Base-by-base conservation (phyloP, 2,329 filamentous ascomycete genomes). In the Xylaria sp. region DNA sequence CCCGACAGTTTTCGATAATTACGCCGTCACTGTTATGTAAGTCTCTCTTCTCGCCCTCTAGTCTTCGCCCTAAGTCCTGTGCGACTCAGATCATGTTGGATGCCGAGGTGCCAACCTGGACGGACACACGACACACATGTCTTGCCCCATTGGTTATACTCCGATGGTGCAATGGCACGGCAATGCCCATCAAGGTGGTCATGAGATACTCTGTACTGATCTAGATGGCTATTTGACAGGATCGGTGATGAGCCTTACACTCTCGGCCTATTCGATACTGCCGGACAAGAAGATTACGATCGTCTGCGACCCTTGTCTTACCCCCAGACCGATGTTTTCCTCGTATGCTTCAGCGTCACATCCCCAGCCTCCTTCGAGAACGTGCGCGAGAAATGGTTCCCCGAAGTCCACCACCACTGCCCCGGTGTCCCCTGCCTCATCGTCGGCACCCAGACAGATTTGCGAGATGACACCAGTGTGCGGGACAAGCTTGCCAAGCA, bases 1-100 rank as follows among this genome's bases (percentile, higher is more conserved):
- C 60, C 94, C 94, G 55, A 99, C 94, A 35, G 94, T 99, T 66
- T 99, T 99, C 77, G 94, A 99, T 78, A 99, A 99, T 80, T 99
- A 99, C 84, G 94, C 94, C 60, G 94, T 99, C 75, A 99, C 94
- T 67, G 94, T 99, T 69, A 99, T 99, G 94, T 97, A 83, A 87
- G 92, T 64, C 44, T 16, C 6, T 51, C 2, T 42, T 52, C 53
- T 37, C 4, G 54, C 53, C 50, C 30, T 46, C 57, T 16, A 18
- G 39, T 60, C 56, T 13, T 11, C 7, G 34, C 16, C 35, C 50
- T 37, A 56, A 35, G 46, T 9, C 13, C 37, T 39, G 44, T 54
- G 53, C 42, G 49, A 54, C 35, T 23, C 11, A 35, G 37, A 48
- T 48, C 52, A 34, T 39, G 39, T 46, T 23, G 54, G 50, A 44